Conservation (phyloP, 1,284 basidiomycete species). For the Ceratobasidium sp. region DNA sequence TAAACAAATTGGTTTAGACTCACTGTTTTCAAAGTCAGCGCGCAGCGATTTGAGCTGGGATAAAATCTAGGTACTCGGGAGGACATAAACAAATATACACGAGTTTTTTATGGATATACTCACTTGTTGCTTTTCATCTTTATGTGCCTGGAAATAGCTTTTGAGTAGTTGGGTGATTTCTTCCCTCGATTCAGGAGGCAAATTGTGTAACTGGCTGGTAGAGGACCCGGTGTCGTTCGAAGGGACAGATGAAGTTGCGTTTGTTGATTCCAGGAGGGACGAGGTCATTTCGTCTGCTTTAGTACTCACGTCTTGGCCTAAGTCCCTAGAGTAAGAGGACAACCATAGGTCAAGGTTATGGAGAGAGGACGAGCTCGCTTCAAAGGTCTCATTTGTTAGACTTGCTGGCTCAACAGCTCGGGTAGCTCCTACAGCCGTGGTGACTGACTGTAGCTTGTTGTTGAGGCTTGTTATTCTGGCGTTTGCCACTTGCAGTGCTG, state of each 20-base stretch:
- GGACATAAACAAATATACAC: neutral
- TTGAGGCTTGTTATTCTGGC: conserved; percentile 17
- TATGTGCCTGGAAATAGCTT: neutral
- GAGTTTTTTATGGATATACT: neutral
- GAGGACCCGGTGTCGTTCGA: neutral
- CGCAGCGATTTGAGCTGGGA: conserved; percentile 7
- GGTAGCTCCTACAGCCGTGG: neutral
- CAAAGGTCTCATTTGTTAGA: neutral
- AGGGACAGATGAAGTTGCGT: neutral
- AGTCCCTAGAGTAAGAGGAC: neutral
- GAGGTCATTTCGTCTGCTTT: neutral
- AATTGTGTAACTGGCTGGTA: neutral
- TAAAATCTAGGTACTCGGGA: conserved; percentile 3
- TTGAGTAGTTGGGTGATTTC: conserved; percentile 1
- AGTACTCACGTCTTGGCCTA: neutral
- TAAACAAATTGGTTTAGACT: neutral
- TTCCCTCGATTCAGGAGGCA: conserved; percentile 12
- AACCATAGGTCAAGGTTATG: conserved; percentile 12
- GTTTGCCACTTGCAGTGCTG: conserved; percentile 17
- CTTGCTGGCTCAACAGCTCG: neutral
- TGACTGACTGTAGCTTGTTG: conserved; percentile 8
- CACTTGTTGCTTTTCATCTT: conserved; percentile 18
- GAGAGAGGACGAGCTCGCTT: neutral
- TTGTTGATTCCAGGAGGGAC: neutral
- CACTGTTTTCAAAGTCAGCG: conserved; percentile 10